Evolutionary conservation across 768 basidiomycete species (phyloP), one percentile per base, ranked within the genome.

Genomic region (Auricularia auricula-judae): DNA sequence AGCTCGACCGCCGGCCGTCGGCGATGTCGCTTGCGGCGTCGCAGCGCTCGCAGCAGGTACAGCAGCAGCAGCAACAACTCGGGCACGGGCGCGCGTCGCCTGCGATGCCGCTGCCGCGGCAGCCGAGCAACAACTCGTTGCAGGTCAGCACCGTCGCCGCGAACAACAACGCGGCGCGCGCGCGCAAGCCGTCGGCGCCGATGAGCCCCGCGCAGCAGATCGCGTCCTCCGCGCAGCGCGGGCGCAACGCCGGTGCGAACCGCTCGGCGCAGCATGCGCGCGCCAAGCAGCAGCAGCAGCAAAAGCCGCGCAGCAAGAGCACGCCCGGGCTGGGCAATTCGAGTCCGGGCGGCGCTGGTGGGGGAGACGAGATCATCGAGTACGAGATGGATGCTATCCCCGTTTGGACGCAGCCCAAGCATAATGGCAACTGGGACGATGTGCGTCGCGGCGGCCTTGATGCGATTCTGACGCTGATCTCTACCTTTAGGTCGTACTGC

Each of bases 381-480:
- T 59, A 59, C 56, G 56, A 59, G 56, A 59, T 59, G 62, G 79
- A 92, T 72, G 91, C 91, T 29, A 91, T 93, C 71, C 91, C 91
- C 4, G 80, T 82, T 3, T 90, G 88, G 90, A 90, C 88, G 18
- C 86, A 91, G 70, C 88, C 89, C 33, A 77, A 86, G 34, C 82
- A 80, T 33, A 76, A 82, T 29, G 88, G 88, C 1, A 91, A 89
- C 70, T 93, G 91, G 91, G 91, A 93, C 70, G 91, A 93, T 71
- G 89, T 84, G 70, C 71, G 82, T 77, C 23, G 23, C 23, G 23
- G 23, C 23, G 23, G 23, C 23, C 35, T 51, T 61, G 4, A 62
- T 3, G 3, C 12, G 11, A 67, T 42, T 60, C 14, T 47, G 44
- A 61, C 62, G 61, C 29, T 39, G 66, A 65, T 0, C 62, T 43